phyloP scores from a whole-genome alignment of 1,284 basidiomycete species.

The Boletus nobilissimus region DNA sequence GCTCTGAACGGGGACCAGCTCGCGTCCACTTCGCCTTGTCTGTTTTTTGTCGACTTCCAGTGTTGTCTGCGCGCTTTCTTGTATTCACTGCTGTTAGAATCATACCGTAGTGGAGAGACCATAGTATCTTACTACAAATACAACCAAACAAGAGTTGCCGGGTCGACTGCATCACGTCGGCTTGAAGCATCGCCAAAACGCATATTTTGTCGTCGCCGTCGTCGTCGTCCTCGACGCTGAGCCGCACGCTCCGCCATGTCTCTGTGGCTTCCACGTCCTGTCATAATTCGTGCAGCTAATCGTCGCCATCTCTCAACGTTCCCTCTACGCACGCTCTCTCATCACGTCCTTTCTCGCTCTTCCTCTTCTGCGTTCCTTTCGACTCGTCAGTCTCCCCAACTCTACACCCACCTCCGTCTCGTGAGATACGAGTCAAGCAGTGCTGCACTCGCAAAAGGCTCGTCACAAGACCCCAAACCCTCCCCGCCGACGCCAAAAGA shows the following conservation, averaged over 20 bases:
- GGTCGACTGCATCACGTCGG: slow-evolving; percentile 7
- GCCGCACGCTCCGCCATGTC: slow-evolving; percentile 55
- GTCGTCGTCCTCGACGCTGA: not conserved
- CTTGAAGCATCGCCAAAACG: not conserved
- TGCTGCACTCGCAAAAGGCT: slow-evolving; percentile 21
- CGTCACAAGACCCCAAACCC: slow-evolving; percentile 55
- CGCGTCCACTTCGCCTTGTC: slow-evolving; percentile 53
- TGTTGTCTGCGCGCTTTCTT: slow-evolving; percentile 71
- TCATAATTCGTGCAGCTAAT: slow-evolving; percentile 57
- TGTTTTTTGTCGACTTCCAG: slow-evolving; percentile 68
- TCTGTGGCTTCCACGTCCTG: slow-evolving; percentile 68
- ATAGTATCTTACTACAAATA: slow-evolving; percentile 42
- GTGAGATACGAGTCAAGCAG: slow-evolving; percentile 34
- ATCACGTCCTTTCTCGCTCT: slow-evolving; percentile 35
- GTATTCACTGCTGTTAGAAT: slow-evolving; percentile 57
- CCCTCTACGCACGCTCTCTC: slow-evolving; percentile 30
- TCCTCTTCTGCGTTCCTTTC: slow-evolving; percentile 32
- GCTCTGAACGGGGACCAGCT: slow-evolving; percentile 78
- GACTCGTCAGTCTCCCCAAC: slow-evolving; percentile 16
- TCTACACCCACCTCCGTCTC: not conserved
- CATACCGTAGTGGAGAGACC: not conserved
- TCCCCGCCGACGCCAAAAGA: slow-evolving; percentile 63
- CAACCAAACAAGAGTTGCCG: slow-evolving; percentile 39
- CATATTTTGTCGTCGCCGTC: slow-evolving; percentile 6
- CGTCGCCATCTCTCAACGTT: slow-evolving; percentile 9